phyloP scores from a whole-genome alignment of 2,329 filamentous ascomycete species.

The Huntiella abstrusa region DNA sequence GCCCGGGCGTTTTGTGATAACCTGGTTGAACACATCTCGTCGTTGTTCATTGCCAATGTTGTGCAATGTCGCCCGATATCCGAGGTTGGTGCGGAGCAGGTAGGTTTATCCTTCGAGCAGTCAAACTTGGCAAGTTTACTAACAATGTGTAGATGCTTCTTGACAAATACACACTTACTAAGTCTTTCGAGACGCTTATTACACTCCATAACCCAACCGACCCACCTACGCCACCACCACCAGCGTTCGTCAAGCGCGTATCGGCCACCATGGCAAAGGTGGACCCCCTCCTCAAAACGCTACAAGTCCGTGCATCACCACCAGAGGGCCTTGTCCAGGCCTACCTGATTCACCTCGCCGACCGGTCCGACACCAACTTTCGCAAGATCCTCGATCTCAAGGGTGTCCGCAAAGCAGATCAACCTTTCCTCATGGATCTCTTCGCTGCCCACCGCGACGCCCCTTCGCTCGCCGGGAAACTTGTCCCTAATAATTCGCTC shows the following conservation, averaged over 20 bases:
- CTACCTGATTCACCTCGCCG: conserved; percentile 90
- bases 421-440: conserved; percentile 65
- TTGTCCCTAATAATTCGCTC: conserved; percentile 51
- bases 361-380: conserved; percentile 88
- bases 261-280: conserved; percentile 69
- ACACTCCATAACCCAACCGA: conserved; percentile 30
- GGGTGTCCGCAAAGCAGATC: conserved; percentile 70
- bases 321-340: conserved; percentile 91
- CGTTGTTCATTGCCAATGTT: conserved; percentile 62
- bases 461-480: conserved; percentile 41
- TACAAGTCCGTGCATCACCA: conserved; percentile 81
- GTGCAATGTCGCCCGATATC: conserved; percentile 81
- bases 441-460: conserved; percentile 67
- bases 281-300: conserved; percentile 83
- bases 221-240: conserved; percentile 21
- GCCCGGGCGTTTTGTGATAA: conserved; percentile 90
- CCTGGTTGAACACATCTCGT: conserved; percentile 72
- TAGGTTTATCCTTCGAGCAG: conserved; percentile 19
- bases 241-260: conserved; percentile 68
- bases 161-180: conserved; percentile 80
- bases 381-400: conserved; percentile 91
- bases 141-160: conserved; percentile 56
- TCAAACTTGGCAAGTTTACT: conserved; percentile 12
- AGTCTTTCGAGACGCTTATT: conserved; percentile 54
- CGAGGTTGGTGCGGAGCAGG: conserved; percentile 85